Percentiles rank a stretch among this genome's conserved stretches.
These are phyloP conservation scores for Fusarium phyllophilum DNA, from an alignment of 2,329 filamentous ascomycete genomes.

Conservation along the genomic window DNA sequence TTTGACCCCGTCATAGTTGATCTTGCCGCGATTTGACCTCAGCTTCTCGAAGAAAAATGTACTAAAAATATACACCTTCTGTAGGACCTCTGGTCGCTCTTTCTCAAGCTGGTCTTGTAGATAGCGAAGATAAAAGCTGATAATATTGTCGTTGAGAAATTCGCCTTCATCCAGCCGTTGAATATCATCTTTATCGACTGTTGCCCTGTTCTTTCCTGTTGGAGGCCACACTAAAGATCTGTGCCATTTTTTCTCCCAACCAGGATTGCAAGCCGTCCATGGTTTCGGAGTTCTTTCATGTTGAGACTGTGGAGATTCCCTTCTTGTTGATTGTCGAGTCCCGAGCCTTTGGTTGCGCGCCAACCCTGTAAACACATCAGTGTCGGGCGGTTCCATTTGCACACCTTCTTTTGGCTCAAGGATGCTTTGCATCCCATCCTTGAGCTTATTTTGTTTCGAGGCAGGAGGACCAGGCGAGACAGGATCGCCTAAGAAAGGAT, in stretches of 20 bases:
- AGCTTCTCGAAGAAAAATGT: constrained; percentile 90
- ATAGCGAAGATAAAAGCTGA: constrained; percentile 86
- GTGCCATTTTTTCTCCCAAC: constrained; percentile 65
- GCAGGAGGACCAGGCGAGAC: background rate
- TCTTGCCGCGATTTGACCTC: constrained; percentile 67
- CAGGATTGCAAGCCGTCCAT: constrained; percentile 64
- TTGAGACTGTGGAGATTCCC: constrained; percentile 22
- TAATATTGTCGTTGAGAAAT: constrained; percentile 91
- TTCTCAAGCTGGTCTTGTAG: constrained; percentile 70
- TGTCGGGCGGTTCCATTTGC: background rate
- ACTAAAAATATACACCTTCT: constrained; percentile 87
- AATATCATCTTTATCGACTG: constrained; percentile 78
- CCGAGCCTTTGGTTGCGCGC: constrained; percentile 27
- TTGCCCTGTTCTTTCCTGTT: constrained; percentile 68
- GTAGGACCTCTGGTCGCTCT: constrained; percentile 63
- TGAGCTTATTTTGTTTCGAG: constrained; percentile 35
- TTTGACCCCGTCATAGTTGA: constrained; percentile 87
- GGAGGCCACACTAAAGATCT: constrained; percentile 70
- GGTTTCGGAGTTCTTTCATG: constrained; percentile 32
- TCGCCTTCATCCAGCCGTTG: constrained; percentile 82
- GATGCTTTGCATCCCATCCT: constrained; percentile 40
- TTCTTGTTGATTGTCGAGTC: constrained; percentile 42
- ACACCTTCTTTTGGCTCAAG: background rate
- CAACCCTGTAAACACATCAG: background rate
- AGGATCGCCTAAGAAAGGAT: constrained; percentile 19